Evolutionary conservation across 768 basidiomycete species (phyloP), one percentile per base, ranked within the genome.

Genomic region (Filobasidium wieringae): DNA sequence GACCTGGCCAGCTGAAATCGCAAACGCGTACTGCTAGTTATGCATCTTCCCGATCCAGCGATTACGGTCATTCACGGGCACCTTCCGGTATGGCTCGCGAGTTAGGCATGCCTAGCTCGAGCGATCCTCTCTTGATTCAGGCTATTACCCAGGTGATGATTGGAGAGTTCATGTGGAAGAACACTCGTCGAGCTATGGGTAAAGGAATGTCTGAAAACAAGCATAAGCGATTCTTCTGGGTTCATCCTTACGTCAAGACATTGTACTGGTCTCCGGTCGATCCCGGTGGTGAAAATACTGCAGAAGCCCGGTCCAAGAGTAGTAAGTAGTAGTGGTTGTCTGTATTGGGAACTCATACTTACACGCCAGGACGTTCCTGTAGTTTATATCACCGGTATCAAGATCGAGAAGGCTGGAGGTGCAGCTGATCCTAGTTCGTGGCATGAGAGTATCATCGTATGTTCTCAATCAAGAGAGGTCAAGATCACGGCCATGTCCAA

Each of bases 81-180:
- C 36, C 39, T 15, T 15, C 19, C 51, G 22, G 49, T 47, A 19
- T 47, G 51, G 49, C 37, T 36, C 36, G 26, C 51, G 36, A 34
- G 43, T 29, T 43, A 66, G 68, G 58, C 2, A 55, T 66, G 27
- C 75, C 72, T 32, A 79, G 77, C 43, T 76, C 84, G 19, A 95
- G 93, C 27, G 93, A 99, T 68, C 92, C 91, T 3, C 76, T 79
- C 1, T 77, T 95, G 67, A 95, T 97, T 64, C 93, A 96, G 70
- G 86, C 92, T 1, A 96, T 97, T 65, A 99, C 95, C 15, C 93
- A 97, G 78, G 95, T 92, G 24, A 99, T 99, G 95, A 97, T 97
- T 64, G 93, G 95, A 51, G 93, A 97, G 78, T 96, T 91, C 76
- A 74, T 99, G 77, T 88, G 87, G 80, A 97, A 97, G 78, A 96